Conservation (phyloP, 768 basidiomycete genomes). For the Psilocybe subaeruginosa region DNA sequence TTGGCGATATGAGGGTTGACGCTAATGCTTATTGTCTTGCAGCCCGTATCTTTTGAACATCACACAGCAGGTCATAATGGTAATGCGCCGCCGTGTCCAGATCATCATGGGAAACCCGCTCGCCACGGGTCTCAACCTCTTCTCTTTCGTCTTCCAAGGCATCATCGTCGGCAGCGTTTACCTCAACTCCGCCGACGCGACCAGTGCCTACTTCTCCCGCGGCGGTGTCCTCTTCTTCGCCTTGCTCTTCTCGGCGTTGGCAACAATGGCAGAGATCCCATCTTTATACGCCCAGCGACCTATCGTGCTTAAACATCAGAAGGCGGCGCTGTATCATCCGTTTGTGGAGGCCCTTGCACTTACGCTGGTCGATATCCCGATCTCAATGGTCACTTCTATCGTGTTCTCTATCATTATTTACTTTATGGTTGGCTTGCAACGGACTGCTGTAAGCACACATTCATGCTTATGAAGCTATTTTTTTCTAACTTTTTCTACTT, state of each 20-base stretch:
- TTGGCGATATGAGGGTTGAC: neutral
- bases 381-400: conserved; percentile 45
- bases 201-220: conserved; percentile 71
- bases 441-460: conserved; percentile 30
- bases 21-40: neutral
- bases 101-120: conserved; percentile 44
- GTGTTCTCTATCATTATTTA: conserved; percentile 58
- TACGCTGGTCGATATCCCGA: conserved; percentile 64
- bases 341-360: conserved; percentile 47
- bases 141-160: conserved; percentile 52
- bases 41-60: conserved; percentile 51
- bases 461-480: neutral
- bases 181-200: conserved; percentile 53
- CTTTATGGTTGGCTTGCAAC: conserved; percentile 63
- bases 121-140: conserved; percentile 36
- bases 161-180: conserved; percentile 68
- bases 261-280: conserved; percentile 67
- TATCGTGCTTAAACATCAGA: conserved; percentile 58
- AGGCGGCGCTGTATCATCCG: conserved; percentile 58
- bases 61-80: conserved; percentile 46
- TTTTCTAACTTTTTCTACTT: neutral
- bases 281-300: conserved; percentile 62
- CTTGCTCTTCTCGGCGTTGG: conserved; percentile 59
- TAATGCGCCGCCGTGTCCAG: conserved; percentile 47
- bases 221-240: conserved; percentile 80